Percentiles rank a stretch among this genome's conserved stretches.
phyloP scores from a whole-genome alignment of 1,284 basidiomycete species.

The Malassezia obtusa region DNA sequence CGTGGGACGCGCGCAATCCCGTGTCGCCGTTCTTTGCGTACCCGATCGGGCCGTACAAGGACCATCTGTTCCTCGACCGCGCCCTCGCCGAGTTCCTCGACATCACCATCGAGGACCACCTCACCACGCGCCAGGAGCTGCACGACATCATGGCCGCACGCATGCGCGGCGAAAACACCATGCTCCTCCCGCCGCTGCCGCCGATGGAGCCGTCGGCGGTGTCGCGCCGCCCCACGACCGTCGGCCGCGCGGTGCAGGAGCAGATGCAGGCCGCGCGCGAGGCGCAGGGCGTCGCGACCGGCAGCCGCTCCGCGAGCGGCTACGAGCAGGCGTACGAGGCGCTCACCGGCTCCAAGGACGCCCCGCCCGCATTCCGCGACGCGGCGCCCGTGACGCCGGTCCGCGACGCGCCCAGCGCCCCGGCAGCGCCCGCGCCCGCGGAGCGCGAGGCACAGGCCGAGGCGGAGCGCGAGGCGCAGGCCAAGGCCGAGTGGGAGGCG shows the following conservation, averaged over 20 bases:
- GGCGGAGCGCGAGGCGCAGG: neutral
- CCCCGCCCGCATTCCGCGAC: neutral
- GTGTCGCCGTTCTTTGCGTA: conserved; percentile 49
- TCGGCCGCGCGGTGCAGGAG: neutral
- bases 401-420: no score
- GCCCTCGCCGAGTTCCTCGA: conserved; percentile 70
- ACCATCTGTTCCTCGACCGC: conserved; percentile 74
- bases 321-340: neutral
- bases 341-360: neutral
- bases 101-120: conserved; percentile 59
- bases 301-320: neutral
- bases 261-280: conserved; percentile 1
- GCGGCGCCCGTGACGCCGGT: neutral
- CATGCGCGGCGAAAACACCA: conserved; percentile 44
- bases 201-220: neutral
- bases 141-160: conserved; percentile 45
- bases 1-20: conserved; percentile 49
- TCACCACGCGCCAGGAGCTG: conserved; percentile 32
- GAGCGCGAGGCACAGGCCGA: neutral
- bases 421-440: no score
- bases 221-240: conserved; percentile 18
- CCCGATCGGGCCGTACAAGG: conserved; percentile 49
- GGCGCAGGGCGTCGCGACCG: neutral
- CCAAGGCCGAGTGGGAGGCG: neutral
- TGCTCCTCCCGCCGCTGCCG: conserved; percentile 40